These are phyloP conservation scores for Fusarium buharicum DNA, from an alignment of 2,329 filamentous ascomycete species.

Conservation along the genomic window DNA sequence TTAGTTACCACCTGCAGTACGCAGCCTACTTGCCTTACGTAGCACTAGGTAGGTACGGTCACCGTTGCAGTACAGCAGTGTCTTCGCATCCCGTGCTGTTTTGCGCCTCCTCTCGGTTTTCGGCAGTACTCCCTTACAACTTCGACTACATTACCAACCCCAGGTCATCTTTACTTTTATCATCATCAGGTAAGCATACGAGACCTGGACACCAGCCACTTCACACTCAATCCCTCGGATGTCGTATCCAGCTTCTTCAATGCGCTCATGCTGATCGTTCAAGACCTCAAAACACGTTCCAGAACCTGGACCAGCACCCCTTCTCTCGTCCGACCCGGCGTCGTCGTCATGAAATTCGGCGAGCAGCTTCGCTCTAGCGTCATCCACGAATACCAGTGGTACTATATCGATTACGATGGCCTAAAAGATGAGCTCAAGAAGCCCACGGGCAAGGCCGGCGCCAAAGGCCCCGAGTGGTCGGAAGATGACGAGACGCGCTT, in stretches of 20 bases:
- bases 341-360: constrained; percentile 84
- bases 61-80: constrained; percentile 2
- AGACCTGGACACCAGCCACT: constrained; percentile 8
- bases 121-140: constrained; percentile 9
- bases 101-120: constrained; percentile 24
- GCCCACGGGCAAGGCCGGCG: constrained; percentile 65
- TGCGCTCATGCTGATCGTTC: constrained; percentile 62
- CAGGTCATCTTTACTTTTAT: constrained; percentile 11
- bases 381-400: constrained; percentile 97
- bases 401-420: constrained; percentile 98
- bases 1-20: neutral
- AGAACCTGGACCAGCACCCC: constrained; percentile 55
- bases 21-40: neutral
- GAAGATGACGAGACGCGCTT: constrained; percentile 93
- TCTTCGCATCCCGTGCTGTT: constrained; percentile 13
- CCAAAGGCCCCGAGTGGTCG: constrained; percentile 74
- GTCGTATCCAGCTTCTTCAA: constrained; percentile 29
- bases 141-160: neutral
- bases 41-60: constrained; percentile 2
- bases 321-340: constrained; percentile 58
- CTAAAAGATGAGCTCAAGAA: constrained; percentile 88
- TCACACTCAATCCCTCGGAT: constrained; percentile 22
- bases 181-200: constrained; percentile 36
- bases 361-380: constrained; percentile 95
- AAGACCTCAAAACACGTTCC: constrained; percentile 59